Evolutionary conservation across 2,329 filamentous ascomycete genomes (phyloP), one percentile per base, ranked within the genome.

Genomic region (Incumbomyces lentus): DNA sequence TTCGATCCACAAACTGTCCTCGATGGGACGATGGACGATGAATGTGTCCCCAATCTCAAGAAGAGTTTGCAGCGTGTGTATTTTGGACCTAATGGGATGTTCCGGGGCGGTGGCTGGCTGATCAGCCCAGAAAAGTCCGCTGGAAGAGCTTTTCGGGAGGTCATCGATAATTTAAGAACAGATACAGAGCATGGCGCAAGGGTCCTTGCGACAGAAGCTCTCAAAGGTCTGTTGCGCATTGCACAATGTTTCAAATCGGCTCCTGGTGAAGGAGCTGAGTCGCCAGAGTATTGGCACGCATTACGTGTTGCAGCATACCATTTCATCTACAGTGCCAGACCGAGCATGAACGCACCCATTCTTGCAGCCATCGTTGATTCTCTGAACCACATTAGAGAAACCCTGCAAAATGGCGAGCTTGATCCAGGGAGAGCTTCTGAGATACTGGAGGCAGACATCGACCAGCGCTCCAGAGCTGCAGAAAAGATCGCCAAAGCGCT

Each of bases 281-380:
- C 41, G 19, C 7, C 5, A 26, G 16, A 30, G 31, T 79, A 77
- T 71, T 84, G 79, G 78, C 60, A 59, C 19, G 69, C 68, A 22
- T 59, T 74, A n/a, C 68, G 75, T 12, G 70, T 75, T 64, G 69
- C 68, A 2, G 75, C 72, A 2, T 84, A 81, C 74, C 75, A 82
- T 59, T 63, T 84, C 1, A 78, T 75, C 61, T 80, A 80, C 55
- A 79, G 80, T 45, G 77, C 78, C 0, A 71, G 78, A n/a, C 77
- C 79, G 51, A 79, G 74, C 58, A 84, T 84, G 79, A 73, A 73
- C 1, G 74, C 79, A 0, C 72, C 78, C 1, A 78, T 82, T 22
- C 65, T 76, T 33, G 68, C 63, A 38, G 68, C 66, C 10, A 49
- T 80, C 8, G 59, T 79, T 4, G 62, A 64, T 11, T 67, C 68